A percentile compares a stretch with the other conserved stretches of the same genome.
phyloP scores from a whole-genome alignment of 202 grass and related monocot species.

The Bolboschoenoplectus hybrid region DNA sequence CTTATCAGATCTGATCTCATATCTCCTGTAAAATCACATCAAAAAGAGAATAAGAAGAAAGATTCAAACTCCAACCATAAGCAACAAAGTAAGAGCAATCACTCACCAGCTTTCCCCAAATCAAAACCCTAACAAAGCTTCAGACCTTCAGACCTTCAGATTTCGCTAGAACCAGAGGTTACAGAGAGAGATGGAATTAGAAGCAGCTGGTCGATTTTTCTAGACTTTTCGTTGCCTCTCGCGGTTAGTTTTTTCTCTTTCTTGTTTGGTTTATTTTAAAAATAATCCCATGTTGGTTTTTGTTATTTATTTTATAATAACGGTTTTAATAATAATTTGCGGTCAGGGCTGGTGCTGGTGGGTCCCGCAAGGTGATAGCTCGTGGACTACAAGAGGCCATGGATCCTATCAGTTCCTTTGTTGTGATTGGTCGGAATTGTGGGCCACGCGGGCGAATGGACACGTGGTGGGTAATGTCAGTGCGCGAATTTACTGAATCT shows the following conservation, averaged over 20 bases:
- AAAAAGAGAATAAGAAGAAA: not conserved
- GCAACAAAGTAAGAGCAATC: not conserved
- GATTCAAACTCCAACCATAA: slow-evolving; percentile 7
- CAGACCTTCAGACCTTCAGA: not conserved
- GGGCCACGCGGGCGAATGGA: not conserved
- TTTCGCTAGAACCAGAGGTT: not conserved
- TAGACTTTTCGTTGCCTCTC: slow-evolving; percentile 11
- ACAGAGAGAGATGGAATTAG: not conserved
- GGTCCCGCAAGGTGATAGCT: slow-evolving; percentile 30
- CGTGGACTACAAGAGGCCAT: slow-evolving; percentile 34
- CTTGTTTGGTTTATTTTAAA: not conserved
- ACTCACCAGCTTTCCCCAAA: not conserved
- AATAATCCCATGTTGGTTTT: not conserved
- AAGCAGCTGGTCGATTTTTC: slow-evolving; percentile 4
- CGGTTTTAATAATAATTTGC: slow-evolving; percentile 12
- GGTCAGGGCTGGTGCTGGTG: slow-evolving; percentile 18
- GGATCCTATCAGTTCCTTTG: slow-evolving; percentile 39
- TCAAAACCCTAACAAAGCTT: slow-evolving; percentile 13
- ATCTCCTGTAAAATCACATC: slow-evolving; percentile 53
- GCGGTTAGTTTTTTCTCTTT: not conserved
- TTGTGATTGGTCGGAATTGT: slow-evolving; percentile 5
- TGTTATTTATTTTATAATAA: not conserved
- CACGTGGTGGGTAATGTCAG: not conserved
- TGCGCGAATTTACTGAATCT: not conserved
- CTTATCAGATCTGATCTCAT: slow-evolving; percentile 68